Percentiles rank a stretch among this genome's conserved stretches.
Evolutionary conservation across 2,329 filamentous ascomycete genomes (phyloP).

Genomic region (Fusarium sp.): DNA sequence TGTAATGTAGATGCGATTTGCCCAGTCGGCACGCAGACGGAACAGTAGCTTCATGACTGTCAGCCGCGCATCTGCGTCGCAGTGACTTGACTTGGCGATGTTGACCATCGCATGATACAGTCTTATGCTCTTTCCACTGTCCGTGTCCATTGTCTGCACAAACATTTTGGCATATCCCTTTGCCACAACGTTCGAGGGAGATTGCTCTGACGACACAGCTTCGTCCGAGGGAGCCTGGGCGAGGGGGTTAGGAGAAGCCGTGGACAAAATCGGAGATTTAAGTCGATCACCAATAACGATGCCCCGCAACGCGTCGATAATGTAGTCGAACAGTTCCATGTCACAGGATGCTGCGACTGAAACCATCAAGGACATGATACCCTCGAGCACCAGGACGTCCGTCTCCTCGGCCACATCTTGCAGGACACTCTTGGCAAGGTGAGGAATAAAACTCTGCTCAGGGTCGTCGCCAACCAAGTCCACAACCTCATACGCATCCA

Average conservation of each 20-base stretch:
- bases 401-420: slow-evolving; percentile 71
- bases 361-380: slow-evolving; percentile 73
- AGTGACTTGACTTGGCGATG: slow-evolving; percentile 70
- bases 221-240: slow-evolving; percentile 36
- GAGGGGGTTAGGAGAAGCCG: slow-evolving; percentile 42
- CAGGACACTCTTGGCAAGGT: slow-evolving; percentile 72
- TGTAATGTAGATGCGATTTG: slow-evolving; percentile 79
- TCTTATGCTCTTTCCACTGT: slow-evolving; percentile 72
- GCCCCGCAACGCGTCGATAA: slow-evolving; percentile 64
- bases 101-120: slow-evolving; percentile 73
- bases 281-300: slow-evolving; percentile 64
- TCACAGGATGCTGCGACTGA: slow-evolving; percentile 72
- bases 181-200: slow-evolving; percentile 77
- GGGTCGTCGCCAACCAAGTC: slow-evolving; percentile 70
- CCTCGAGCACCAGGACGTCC: slow-evolving; percentile 73
- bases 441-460: slow-evolving; percentile 66
- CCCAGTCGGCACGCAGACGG: slow-evolving; percentile 84
- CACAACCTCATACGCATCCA: slow-evolving; percentile 69
- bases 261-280: slow-evolving; percentile 55
- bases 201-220: slow-evolving; percentile 53
- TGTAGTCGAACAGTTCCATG: slow-evolving; percentile 68
- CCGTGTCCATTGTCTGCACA: slow-evolving; percentile 75
- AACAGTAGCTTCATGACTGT: slow-evolving; percentile 84
- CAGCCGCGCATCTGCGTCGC: slow-evolving; percentile 76
- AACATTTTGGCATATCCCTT: slow-evolving; percentile 82